phyloP scores from a whole-genome alignment of 805 yeast genomes.

The Lipomyces sp. region DNA sequence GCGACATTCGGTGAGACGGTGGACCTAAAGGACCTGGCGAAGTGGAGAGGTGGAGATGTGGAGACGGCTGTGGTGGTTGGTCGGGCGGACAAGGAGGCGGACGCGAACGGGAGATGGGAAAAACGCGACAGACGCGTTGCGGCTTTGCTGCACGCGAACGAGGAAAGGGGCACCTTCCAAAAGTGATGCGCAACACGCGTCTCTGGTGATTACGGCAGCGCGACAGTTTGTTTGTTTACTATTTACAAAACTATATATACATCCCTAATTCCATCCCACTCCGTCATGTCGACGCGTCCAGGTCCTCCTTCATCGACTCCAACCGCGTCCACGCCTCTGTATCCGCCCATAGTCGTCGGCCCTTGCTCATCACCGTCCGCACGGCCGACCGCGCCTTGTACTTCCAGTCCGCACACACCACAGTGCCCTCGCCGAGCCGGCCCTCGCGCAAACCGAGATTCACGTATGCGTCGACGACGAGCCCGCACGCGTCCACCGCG shows the following conservation, averaged over 20 bases:
- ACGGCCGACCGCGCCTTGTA: conserved; percentile 73
- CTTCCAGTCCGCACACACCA: conserved; percentile 78
- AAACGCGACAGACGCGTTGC: no score
- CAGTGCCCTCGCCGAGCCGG: conserved; percentile 69
- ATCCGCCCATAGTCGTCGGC: conserved; percentile 67
- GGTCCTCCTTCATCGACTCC: conserved; percentile 49
- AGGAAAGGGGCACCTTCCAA: no score
- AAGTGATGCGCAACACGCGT: no score
- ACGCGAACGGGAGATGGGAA: no score
- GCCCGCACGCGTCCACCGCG: conserved; percentile 74
- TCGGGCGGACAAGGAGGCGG: no score
- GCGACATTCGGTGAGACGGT: conserved; percentile 2
- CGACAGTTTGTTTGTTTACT: no score
- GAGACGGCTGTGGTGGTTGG: no score
- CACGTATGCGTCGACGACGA: conserved; percentile 80
- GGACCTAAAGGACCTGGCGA: conserved; percentile 3
- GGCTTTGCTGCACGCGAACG: no score
- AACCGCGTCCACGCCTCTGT: conserved; percentile 72
- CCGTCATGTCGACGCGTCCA: no score
- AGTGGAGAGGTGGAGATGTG: neutral
- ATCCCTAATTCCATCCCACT: no score
- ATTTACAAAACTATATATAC: conserved; percentile 2
- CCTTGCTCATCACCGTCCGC: conserved; percentile 73
- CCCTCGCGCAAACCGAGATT: conserved; percentile 70
- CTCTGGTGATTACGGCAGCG: no score